Evolutionary conservation across 768 basidiomycete genomes (phyloP), one percentile per base, ranked within the genome.

Genomic region (Epithele typhae): DNA sequence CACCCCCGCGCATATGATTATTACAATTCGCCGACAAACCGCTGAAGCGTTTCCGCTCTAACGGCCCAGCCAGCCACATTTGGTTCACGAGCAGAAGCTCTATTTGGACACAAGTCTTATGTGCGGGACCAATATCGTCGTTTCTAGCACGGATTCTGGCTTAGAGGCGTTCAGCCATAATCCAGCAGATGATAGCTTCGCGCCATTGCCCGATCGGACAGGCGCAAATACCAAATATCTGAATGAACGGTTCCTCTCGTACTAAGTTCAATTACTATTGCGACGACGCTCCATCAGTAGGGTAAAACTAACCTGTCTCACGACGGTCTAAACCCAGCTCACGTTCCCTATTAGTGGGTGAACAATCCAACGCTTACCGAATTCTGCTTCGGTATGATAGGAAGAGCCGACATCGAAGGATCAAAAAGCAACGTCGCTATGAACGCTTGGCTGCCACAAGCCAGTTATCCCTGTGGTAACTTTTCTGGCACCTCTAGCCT

Each of bases 251-350:
- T 84, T 83, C 82, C 81, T 83, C 81, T 82, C 76, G 78, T 82
- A 83, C 81, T 83, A 81, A 78, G 79, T 77, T 78, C 76, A 78
- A 83, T 82, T 82, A 80, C 79, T 78, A 73, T 82, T 77, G 74
- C 73, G 75, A 80, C 69, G 72, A 81, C 78, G 64, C 77, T 77
- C 75, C 81, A 82, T 81, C 79, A 82, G 79, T 81, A 84, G 80
- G 79, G 81, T 83, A 84, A 82, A 83, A 84, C 80, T 83, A 84
- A 83, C 80, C 82, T 83, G 79, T 84, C 82, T 82, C 81, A 82
- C 78, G 76, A 83, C 75, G 77, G 81, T 82, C 81, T 82, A 82
- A 82, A 82, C 79, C 80, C 79, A 82, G 80, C 79, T 81, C 80
- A 81, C 75, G 74, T 80, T 82, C 78, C 81, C 80, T 82, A 81